Base-by-base conservation (phyloP, 805 yeast species). In the Cyberlindnera sargentensis region DNA sequence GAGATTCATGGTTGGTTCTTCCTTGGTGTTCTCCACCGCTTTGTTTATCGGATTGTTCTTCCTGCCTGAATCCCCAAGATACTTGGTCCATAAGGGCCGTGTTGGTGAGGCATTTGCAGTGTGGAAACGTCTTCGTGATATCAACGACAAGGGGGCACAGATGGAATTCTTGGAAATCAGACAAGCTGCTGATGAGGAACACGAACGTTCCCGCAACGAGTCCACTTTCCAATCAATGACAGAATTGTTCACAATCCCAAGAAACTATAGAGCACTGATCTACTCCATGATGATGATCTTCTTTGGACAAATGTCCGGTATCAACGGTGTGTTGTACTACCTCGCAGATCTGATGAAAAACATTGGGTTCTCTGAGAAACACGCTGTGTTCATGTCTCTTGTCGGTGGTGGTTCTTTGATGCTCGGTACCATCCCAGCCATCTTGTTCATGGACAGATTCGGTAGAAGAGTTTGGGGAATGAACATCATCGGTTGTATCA, bases 401-500 rank as follows among this genome's bases (percentile, higher is more conserved):
- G 85, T 80, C 24, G 84, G 84, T 41, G 85, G 85, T 53, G 84
- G 81, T 32, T 67, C 84, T 2, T 62, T 79, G 36, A 58, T 80
- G 49, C 37, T 80, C 8, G 86, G 85, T 55, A 75, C 84, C 8
- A 78, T 80, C 52, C 85, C 85, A 25, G 84, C 84, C 10, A 72
- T 79, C 42, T 51, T 76, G 45, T 77, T 61, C 61, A 75, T 70
- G 82, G 84, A 73, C 52, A 63, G 65, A 34, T 75, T 72, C 51
- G 82, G 82, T 30, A 67, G 82, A 60, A 67, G 80, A 56, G 64
- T 69, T 39, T 79, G 85, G 84, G 82, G 81, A 45, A 54, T 63
- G 62, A 77, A 76, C 50, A 67, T 75, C 48, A 66, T 75, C 49
- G 76, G 80, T 10, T 80, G 78, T 67, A 71, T 78, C 52, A 50